These are phyloP conservation scores for Collybiopsis luxurians DNA, from an alignment of 768 basidiomycete species.

Conservation along the genomic window DNA sequence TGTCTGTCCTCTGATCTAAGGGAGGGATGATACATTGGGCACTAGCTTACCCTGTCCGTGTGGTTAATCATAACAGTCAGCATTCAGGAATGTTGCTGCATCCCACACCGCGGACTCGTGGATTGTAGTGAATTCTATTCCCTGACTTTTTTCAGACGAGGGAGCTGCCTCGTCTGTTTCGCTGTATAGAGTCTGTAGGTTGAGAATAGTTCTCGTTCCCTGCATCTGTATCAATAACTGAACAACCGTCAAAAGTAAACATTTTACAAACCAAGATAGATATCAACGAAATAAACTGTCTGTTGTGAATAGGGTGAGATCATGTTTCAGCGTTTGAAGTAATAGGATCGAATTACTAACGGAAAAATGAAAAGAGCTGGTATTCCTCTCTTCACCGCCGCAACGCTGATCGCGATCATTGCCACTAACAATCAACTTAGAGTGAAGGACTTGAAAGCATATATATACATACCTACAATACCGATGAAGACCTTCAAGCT, in stretches of 20 bases:
- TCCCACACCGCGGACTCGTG: neutral
- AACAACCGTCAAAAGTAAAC: neutral
- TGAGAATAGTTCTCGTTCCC: conserved; percentile 1
- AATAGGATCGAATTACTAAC: neutral
- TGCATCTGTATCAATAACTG: neutral
- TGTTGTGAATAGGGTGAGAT: neutral
- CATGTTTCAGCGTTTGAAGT: neutral
- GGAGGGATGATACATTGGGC: too few relatives aligned
- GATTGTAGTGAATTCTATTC: neutral
- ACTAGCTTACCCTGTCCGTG: too few relatives aligned
- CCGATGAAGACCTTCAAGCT: neutral
- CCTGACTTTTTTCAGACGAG: neutral
- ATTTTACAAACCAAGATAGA: neutral
- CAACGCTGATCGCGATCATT: neutral
- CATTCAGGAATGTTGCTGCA: neutral
- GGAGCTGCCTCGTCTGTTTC: neutral
- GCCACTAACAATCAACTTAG: neutral
- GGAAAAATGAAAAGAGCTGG: neutral
- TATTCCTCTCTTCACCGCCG: neutral
- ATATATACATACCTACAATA: neutral
- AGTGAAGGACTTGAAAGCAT: neutral
- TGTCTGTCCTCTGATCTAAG: too few relatives aligned
- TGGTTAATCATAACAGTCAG: too few relatives aligned
- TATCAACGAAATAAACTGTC: neutral
- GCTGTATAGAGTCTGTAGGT: neutral